Evolutionary conservation across 2,329 filamentous ascomycete species (phyloP), one percentile per base, ranked within the genome.

Genomic region (Penicillium sp.): DNA sequence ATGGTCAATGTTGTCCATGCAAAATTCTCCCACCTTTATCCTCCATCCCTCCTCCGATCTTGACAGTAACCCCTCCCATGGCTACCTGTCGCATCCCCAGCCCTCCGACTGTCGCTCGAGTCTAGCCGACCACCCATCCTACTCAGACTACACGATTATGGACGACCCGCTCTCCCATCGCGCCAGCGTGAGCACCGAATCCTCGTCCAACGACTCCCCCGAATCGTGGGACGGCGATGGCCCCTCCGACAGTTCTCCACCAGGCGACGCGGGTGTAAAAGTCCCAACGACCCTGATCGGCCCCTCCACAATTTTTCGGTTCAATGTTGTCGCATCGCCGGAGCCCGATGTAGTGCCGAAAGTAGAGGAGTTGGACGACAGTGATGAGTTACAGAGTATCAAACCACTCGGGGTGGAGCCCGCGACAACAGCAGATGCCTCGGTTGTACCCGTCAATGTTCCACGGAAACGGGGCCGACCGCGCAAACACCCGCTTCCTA

Each of bases 381-480:
- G 76, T 6, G 66, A 79, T 54, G 76, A 77, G 61, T 63, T 77
- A 38, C 68, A 73, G 31, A 68, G 64, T 58, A 72, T 76, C 61
- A 74, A 76, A 62, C 62, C 69, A 21, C 60, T 71, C n/a, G 69
- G 71, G 47, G 70, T 70, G 69, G 71, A 67, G 65, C 60, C 66
- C 45, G 62, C 57, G 59, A 64, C 67, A 52, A 56, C 35, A 15
- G 45, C 63, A n/a, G 62, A 65, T 56, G 50, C 65, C 65, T 62
- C 73, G 72, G 74, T 68, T 63, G 66, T 66, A 71, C 70, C 75
- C 70, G 75, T 67, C 60, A 65, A 69, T 52, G 71, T 75, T 66
- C 77, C 77, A 78, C 83, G 90, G 70, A 89, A 89, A 69, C 86
- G 93, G 71, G 93, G 93, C 38, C 85, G 93, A 58, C 93, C 93